Evolutionary conservation across 1,284 basidiomycete genomes (phyloP), one percentile per base, ranked within the genome.

Genomic region (Leccinum griseonigrum): DNA sequence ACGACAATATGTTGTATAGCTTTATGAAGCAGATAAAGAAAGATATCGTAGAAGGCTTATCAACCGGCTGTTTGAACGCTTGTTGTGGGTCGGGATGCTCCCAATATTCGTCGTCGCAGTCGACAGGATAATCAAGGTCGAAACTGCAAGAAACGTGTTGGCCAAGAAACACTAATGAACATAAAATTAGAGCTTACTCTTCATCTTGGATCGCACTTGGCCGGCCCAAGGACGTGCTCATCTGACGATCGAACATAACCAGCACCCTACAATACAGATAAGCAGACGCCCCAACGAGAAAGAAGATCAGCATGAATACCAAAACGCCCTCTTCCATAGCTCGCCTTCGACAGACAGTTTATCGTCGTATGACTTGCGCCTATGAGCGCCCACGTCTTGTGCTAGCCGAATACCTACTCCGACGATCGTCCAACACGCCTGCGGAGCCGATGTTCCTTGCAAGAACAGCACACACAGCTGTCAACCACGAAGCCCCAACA

Each of bases 171-270:
- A 48, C 46, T 18, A 18, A 31, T 0, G 29, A 53, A 53, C 3
- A 31, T 13, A 18, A 31, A 58, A 16, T 8, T 48, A 40, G 28
- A 10, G 78, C 86, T 29, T 67, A 91, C 90, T 95, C 94, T 71
- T 94, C 91, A 63, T 94, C 92, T 62, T 93, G 90, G 52, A 94
- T 86, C 3, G 89, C 89, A 70, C 91, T 88, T 0, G 93, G 91
- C 28, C 94, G 79, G 10, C 94, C 94, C 18, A 95, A 79, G 1
- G 83, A 83, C 4, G 88, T 82, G 66, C 91, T 91, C 59, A 85
- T 80, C 60, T 81, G 74, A 48, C 90, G 79, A 70, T 92, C 90
- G 65, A 88, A 75, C 29, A 78, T 77, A 2, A 90, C 80, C 0
- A 91, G 78, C 4, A 84, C 79, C 87, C 87, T 90, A 40, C 14